Percentiles rank a stretch among this genome's conserved stretches.
Evolutionary conservation across 2,329 filamentous ascomycete genomes (phyloP).

Genomic region (Pseudogymnoascus sp.): DNA sequence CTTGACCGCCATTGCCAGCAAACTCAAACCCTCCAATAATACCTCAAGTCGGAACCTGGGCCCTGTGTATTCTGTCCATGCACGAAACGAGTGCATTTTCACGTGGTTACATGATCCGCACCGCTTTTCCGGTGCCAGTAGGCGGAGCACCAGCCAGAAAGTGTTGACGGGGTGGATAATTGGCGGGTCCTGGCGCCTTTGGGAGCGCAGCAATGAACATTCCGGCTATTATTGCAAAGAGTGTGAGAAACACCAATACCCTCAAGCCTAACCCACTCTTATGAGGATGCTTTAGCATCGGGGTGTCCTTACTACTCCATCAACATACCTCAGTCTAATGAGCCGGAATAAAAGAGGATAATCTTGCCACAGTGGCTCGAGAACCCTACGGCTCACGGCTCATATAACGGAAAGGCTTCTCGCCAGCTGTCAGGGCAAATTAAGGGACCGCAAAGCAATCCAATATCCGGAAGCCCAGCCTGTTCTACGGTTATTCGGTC

Average conservation of each 20-base stretch:
- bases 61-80: neutral
- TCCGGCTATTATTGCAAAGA: neutral
- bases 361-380: neutral
- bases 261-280: neutral
- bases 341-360: neutral
- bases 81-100: neutral
- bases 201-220: neutral
- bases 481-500: slow-evolving; percentile 1
- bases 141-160: neutral
- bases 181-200: neutral
- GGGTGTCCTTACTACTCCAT: neutral
- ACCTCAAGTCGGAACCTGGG: neutral
- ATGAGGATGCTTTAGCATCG: neutral
- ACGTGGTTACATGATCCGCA: slow-evolving; percentile 1
- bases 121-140: neutral
- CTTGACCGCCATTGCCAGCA: no score
- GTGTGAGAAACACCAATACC: neutral
- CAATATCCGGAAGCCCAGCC: slow-evolving; percentile 4
- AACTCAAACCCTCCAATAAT: neutral
- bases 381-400: neutral
- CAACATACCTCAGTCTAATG: neutral
- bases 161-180: neutral
- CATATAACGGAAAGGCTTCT: neutral
- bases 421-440: neutral
- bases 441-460: neutral